Evolutionary conservation across 495 filamentous ascomycete genomes (phyloP).

Genomic region (Cudoniella acicularis): DNA sequence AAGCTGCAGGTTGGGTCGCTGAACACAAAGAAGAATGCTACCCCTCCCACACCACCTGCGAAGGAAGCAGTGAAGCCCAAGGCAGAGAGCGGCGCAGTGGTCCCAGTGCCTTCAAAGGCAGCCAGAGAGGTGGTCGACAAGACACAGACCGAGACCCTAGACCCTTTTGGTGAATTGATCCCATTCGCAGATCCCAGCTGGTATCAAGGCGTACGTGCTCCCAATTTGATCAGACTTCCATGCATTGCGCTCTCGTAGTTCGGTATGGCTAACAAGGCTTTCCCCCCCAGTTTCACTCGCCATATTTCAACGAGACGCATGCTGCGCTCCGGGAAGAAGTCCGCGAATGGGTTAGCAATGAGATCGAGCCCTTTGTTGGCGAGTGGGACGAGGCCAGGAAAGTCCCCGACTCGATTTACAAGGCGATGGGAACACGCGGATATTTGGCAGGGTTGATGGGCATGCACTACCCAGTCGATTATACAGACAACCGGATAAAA

Average conservation of each 20-base stretch:
- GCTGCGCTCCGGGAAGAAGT: constrained; percentile 85
- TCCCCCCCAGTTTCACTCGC: constrained; percentile 81
- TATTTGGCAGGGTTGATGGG: constrained; percentile 90
- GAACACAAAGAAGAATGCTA: constrained; percentile 72
- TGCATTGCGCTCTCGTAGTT: background rate
- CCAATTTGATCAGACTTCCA: background rate
- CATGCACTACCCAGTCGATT: constrained; percentile 70
- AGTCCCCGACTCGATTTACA: constrained; percentile 74
- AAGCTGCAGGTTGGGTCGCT: constrained; percentile 87
- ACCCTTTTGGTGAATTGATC: constrained; percentile 80
- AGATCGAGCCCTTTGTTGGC: constrained; percentile 85
- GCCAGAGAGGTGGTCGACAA: constrained; percentile 37
- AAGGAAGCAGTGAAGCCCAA: constrained; percentile 43
- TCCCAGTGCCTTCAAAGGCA: constrained; percentile 35
- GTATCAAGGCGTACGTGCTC: constrained; percentile 84
- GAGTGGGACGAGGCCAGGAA: constrained; percentile 96
- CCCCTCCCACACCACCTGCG: constrained; percentile 48
- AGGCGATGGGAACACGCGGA: constrained; percentile 88
- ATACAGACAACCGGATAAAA: constrained; percentile 64
- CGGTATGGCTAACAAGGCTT: constrained; percentile 18
- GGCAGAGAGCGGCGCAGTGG: constrained; percentile 48
- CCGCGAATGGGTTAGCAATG: constrained; percentile 84
- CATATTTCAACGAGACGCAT: constrained; percentile 93
- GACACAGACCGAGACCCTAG: constrained; percentile 61
- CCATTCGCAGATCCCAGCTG: constrained; percentile 90